Conservation (phyloP, 192 early-diverging fungal genomes). For the Chytriomyces hyalinus region DNA sequence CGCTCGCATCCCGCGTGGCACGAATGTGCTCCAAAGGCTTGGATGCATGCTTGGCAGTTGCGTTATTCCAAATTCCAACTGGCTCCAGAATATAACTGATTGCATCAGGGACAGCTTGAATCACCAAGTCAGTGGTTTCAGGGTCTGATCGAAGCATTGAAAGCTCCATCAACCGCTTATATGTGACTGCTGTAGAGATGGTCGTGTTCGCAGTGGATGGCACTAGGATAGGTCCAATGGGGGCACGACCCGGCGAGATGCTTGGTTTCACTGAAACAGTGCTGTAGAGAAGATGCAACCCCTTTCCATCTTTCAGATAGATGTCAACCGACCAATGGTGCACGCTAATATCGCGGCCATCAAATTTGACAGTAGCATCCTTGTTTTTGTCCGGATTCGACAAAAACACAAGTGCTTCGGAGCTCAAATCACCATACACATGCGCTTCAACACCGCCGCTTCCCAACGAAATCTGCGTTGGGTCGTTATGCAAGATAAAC, state of each 20-base stretch:
- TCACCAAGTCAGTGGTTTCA: constrained; percentile 19
- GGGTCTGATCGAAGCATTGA: not conserved
- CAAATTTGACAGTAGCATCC: constrained; percentile 12
- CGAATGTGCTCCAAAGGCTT: constrained; percentile 44
- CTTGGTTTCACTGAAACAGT: constrained; percentile 18
- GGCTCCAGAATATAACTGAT: constrained; percentile 27
- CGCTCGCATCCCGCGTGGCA: constrained; percentile 37
- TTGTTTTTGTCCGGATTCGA: constrained; percentile 28
- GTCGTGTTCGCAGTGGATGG: not conserved
- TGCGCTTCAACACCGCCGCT: constrained; percentile 18
- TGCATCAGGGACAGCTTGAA: not conserved
- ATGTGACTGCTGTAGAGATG: not conserved
- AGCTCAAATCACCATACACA: constrained; percentile 17
- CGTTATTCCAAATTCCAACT: constrained; percentile 27
- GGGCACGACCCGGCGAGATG: not conserved
- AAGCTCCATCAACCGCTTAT: not conserved
- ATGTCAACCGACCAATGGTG: constrained; percentile 37
- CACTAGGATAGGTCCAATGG: not conserved
- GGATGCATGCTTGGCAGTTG: not conserved
- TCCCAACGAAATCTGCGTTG: constrained; percentile 3
- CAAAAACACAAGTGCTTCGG: constrained; percentile 32
- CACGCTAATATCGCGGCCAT: constrained; percentile 2
- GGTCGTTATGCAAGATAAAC: constrained; percentile 36
- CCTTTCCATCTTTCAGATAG: not conserved
- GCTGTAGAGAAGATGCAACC: constrained; percentile 20